Conservation (phyloP, 345 rosid genomes). For the Clarkia xantiana region DNA sequence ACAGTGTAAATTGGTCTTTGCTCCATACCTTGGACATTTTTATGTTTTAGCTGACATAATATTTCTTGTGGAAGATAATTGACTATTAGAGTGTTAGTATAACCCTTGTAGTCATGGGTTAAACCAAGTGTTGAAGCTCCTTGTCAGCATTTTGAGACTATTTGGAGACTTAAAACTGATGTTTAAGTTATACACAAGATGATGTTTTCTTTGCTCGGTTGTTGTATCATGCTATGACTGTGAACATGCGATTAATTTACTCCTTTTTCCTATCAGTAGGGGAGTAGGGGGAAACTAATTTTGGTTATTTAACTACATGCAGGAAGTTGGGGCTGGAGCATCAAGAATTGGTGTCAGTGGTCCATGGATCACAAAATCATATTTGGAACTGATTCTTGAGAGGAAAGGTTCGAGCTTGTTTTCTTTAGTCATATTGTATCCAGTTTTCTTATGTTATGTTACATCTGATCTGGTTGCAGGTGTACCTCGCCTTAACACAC, state of each 20-base stretch:
- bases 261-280: neutral
- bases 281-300: neutral
- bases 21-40: too few relatives aligned
- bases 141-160: too few relatives aligned
- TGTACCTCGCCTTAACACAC: conserved; percentile 91
- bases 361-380: conserved; percentile 95
- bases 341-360: conserved; percentile 56
- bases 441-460: conserved; percentile 12
- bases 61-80: too few relatives aligned
- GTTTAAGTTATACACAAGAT: too few relatives aligned
- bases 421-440: conserved; percentile 1
- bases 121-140: neutral
- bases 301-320: conserved; percentile 15
- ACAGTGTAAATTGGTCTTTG: neutral
- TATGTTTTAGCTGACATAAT: too few relatives aligned
- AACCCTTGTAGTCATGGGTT: too few relatives aligned
- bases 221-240: too few relatives aligned
- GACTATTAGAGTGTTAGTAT: too few relatives aligned
- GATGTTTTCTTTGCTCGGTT: too few relatives aligned
- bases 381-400: conserved; percentile 90
- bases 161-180: too few relatives aligned
- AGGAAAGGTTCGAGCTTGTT: conserved; percentile 53
- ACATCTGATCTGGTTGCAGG: conserved; percentile 29
- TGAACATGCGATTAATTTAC: too few relatives aligned
- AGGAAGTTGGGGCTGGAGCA: conserved; percentile 97